These are phyloP conservation scores for Mortierella sp. DNA, from an alignment of 371 early-diverging fungal species.

Conservation along the genomic window DNA sequence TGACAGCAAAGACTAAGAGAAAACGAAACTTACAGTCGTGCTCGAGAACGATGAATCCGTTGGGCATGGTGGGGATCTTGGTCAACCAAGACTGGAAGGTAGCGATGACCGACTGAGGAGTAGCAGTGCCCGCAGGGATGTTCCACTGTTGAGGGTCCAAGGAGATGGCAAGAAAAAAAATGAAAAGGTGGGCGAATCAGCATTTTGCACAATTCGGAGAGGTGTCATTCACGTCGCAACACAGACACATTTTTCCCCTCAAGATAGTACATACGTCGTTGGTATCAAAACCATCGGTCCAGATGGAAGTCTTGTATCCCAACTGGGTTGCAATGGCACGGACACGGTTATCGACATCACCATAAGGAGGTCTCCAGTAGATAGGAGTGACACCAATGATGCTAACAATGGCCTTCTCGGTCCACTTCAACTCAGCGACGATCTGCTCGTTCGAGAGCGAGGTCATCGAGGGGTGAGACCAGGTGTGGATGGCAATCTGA, in stretches of 20 bases:
- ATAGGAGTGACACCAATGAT: conserved; percentile 66
- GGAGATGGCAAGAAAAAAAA: not conserved
- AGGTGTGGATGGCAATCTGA: conserved; percentile 55
- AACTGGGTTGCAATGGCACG: conserved; percentile 73
- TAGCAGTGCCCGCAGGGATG: conserved; percentile 30
- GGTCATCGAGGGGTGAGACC: conserved; percentile 75
- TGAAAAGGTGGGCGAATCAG: not conserved
- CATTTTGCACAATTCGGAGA: too few relatives aligned
- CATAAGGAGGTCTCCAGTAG: conserved; percentile 72
- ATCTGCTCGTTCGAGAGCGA: conserved; percentile 73
- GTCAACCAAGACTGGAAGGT: conserved; percentile 34
- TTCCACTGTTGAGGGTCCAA: conserved; percentile 24
- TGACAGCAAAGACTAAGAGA: not conserved
- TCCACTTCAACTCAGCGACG: conserved; percentile 79
- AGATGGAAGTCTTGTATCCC: conserved; percentile 62
- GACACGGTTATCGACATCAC: conserved; percentile 78
- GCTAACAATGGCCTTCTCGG: conserved; percentile 72
- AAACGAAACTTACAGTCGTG: conserved; percentile 24
- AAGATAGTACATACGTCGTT: conserved; percentile 29
- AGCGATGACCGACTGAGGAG: conserved; percentile 34
- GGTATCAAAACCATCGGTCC: conserved; percentile 58
- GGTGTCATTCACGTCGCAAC: too few relatives aligned
- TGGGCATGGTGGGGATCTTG: conserved; percentile 38
- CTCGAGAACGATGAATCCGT: conserved; percentile 43
- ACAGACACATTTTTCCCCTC: not conserved